Evolutionary conservation across 2,329 filamentous ascomycete species (phyloP).

Genomic region (Tetracladium maxilliforme): DNA sequence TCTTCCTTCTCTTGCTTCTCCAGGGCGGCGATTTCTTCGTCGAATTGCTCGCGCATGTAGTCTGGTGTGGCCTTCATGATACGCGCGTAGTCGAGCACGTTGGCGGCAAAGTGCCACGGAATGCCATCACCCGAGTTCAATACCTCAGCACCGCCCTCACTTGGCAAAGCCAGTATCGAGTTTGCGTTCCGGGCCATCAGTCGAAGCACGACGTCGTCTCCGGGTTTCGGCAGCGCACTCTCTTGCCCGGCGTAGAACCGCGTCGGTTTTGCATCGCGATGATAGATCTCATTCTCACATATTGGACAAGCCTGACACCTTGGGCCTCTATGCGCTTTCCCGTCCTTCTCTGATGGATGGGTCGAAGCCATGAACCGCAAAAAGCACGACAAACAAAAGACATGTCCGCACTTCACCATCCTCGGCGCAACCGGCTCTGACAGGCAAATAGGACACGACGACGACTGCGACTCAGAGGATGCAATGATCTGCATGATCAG

Average conservation of each 20-base stretch:
- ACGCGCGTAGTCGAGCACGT: slow-evolving; percentile 85
- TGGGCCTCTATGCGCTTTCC: too few relatives aligned
- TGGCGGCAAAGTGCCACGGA: slow-evolving; percentile 89
- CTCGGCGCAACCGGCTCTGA: slow-evolving; percentile 84
- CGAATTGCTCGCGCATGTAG: slow-evolving; percentile 73
- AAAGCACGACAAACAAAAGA: slow-evolving; percentile 87
- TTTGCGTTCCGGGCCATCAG: slow-evolving; percentile 68
- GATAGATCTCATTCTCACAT: slow-evolving; percentile 84
- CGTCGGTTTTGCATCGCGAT: slow-evolving; percentile 79
- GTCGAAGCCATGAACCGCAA: slow-evolving; percentile 90
- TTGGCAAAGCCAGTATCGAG: slow-evolving; percentile 76
- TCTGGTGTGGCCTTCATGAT: slow-evolving; percentile 88
- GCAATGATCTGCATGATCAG: slow-evolving; percentile 84
- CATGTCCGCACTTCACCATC: slow-evolving; percentile 95
- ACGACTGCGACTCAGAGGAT: slow-evolving; percentile 73
- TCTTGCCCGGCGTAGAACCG: slow-evolving; percentile 88
- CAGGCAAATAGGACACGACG: slow-evolving; percentile 89
- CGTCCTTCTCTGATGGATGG: slow-evolving; percentile 60
- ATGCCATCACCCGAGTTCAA: slow-evolving; percentile 59
- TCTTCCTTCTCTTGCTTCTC: slow-evolving; percentile 72
- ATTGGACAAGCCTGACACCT: slow-evolving; percentile 94
- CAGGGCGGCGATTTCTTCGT: slow-evolving; percentile 64
- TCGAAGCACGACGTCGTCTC: slow-evolving; percentile 78
- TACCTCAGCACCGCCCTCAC: slow-evolving; percentile 60
- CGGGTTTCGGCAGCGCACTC: slow-evolving; percentile 62